Conservation (phyloP, 768 basidiomycete genomes). For the Amanita muscaria region DNA sequence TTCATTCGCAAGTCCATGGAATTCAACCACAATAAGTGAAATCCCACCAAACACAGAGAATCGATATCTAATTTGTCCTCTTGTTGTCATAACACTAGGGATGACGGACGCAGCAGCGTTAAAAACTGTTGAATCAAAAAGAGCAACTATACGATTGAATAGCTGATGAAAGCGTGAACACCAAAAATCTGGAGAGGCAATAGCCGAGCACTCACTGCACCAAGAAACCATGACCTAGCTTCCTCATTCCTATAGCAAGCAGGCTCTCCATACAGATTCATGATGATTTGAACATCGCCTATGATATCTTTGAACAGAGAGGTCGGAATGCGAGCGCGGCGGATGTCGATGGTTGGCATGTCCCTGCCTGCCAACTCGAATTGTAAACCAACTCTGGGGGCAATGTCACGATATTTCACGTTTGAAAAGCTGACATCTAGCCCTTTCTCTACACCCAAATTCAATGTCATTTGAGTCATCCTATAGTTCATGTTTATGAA, state of each 20-base stretch:
- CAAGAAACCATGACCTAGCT: slow-evolving; percentile 4
- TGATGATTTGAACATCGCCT: slow-evolving; percentile 9
- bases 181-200: neutral
- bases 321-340: slow-evolving; percentile 16
- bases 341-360: slow-evolving; percentile 14
- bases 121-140: neutral
- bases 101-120: neutral
- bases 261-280: slow-evolving; percentile 2
- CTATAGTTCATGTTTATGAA: neutral
- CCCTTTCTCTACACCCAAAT: slow-evolving; percentile 12
- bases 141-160: slow-evolving; percentile 1
- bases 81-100: neutral
- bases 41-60: slow-evolving; percentile 5
- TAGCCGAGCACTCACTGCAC: neutral
- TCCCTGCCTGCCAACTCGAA: slow-evolving; percentile 7
- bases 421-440: slow-evolving; percentile 13
- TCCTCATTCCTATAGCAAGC: neutral
- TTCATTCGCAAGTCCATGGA: neutral
- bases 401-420: slow-evolving; percentile 12
- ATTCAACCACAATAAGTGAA: slow-evolving; percentile 2
- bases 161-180: neutral
- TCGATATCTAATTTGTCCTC: slow-evolving; percentile 3
- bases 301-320: slow-evolving; percentile 13
- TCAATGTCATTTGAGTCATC: neutral
- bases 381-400: slow-evolving; percentile 14